Evolutionary conservation across 495 filamentous ascomycete species (phyloP), one percentile per base, ranked within the genome.

Genomic region (Daldinia bambusicola): DNA sequence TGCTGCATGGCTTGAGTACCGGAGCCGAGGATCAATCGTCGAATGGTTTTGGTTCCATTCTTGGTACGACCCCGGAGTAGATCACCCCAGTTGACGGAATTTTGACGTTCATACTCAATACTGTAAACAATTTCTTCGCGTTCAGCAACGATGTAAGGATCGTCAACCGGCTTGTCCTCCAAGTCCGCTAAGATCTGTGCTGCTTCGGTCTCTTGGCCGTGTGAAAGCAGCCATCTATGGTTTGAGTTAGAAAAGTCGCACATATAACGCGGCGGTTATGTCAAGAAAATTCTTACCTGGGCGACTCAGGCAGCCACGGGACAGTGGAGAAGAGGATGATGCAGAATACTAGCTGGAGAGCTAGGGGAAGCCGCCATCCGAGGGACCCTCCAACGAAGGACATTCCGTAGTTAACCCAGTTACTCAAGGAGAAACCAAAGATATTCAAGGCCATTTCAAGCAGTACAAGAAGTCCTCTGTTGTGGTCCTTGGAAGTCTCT

Each of bases 381-480:
- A 78, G 31, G 14, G 74, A 68, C 5, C 78, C 76, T 75, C 80
- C 78, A 81, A 78, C 86, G 78, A 62, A 89, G 81, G 45, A 85
- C 86, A 74, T 89, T 84, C 30, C 88, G 81, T 20, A 89, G 36
- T 73, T 74, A 13, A 86, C 41, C 78, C 83, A 88, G 66, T 86
- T 89, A 40, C 85, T 90, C 55, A 90, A 78, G 82, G 87, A 89
- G 70, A 87, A 89, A 6, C 88, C 87, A 40, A 83, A 83, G 57
- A 90, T 86, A 66, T 89, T 89, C 77, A 88, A 76, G 22, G 85
- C 84, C 79, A 89, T 81, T 62, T 90, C 88, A 12, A 90, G 78
- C 48, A 89, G 84, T 18, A 89, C 85, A 20, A 90, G 76, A 61
- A 87, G 85, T 13, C 89, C 88, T 66, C 88, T 80, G 84, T 84